These are phyloP conservation scores for Leishmania braziliensis DNA, from an alignment of 208 protist species.

Conservation along the genomic window DNA sequence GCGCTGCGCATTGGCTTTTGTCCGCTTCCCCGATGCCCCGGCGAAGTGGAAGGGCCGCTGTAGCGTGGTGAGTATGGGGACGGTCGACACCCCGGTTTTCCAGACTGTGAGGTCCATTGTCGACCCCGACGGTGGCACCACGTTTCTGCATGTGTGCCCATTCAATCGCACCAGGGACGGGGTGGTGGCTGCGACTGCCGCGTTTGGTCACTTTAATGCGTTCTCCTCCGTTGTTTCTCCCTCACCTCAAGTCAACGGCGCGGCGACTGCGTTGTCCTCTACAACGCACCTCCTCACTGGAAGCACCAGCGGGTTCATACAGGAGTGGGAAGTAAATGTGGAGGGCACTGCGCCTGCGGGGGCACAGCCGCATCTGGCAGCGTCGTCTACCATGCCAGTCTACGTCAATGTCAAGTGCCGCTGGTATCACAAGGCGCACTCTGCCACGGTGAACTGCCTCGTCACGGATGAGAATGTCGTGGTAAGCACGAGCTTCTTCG, in stretches of 20 bases:
- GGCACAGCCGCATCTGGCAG: neutral
- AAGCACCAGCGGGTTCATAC: slow-evolving; percentile 62
- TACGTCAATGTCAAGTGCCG: slow-evolving; percentile 24
- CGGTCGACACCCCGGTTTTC: slow-evolving; percentile 9
- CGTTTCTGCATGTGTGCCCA: slow-evolving; percentile 28
- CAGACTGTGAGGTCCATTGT: slow-evolving; percentile 18
- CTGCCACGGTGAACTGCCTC: slow-evolving; percentile 48
- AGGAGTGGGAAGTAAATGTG: slow-evolving; percentile 45
- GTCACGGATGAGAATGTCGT: slow-evolving; percentile 64
- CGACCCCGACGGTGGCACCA: slow-evolving; percentile 28
- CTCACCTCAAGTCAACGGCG: neutral
- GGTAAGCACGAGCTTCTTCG: slow-evolving; percentile 60
- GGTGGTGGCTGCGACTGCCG: neutral
- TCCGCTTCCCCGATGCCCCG: slow-evolving; percentile 6
- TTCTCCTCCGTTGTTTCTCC: neutral
- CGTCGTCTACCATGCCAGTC: neutral
- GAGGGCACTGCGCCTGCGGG: neutral
- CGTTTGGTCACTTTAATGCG: neutral
- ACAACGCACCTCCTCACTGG: slow-evolving; percentile 43
- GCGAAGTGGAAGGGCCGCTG: neutral
- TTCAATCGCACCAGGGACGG: slow-evolving; percentile 7
- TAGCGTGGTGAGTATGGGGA: neutral
- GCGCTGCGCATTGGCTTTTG: slow-evolving; percentile 22
- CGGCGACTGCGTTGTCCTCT: neutral
- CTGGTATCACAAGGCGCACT: slow-evolving; percentile 69